Conservation (phyloP, 257 asterid genomes). For the Voacanga thouarsii region DNA sequence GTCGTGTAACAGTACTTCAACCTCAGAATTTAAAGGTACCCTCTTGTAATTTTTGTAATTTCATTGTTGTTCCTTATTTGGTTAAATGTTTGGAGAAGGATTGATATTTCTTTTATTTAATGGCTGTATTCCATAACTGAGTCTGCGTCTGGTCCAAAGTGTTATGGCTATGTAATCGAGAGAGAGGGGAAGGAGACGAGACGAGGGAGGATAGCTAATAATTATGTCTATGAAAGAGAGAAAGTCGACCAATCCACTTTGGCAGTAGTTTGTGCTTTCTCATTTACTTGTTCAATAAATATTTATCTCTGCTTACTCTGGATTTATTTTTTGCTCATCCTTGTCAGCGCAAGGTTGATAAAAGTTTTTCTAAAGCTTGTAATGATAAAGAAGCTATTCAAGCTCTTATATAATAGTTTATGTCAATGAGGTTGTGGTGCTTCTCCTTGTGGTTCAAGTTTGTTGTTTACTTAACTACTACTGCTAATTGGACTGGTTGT, state of each 20-base stretch:
- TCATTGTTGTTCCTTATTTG: slow-evolving; percentile 2
- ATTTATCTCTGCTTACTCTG: background rate
- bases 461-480: background rate
- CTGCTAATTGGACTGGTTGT: background rate
- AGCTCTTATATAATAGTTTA: background rate
- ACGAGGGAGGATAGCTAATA: background rate
- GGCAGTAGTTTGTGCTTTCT: too few relatives aligned
- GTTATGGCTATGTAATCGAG: background rate
- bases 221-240: background rate
- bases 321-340: background rate
- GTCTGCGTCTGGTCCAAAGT: background rate
- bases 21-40: slow-evolving; percentile 71
- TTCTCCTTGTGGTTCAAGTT: background rate
- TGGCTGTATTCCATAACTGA: background rate
- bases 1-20: slow-evolving; percentile 68
- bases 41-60: slow-evolving; percentile 9
- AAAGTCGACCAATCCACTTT: background rate
- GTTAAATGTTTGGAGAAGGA: background rate
- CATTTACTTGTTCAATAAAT: background rate
- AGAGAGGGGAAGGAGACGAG: background rate
- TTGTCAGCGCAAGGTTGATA: too few relatives aligned
- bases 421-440: background rate
- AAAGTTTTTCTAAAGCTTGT: background rate
- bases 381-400: background rate
- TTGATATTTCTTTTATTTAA: background rate